Evolutionary conservation across 768 basidiomycete genomes (phyloP).

Genomic region (Gloeopeniophorella convolvens): DNA sequence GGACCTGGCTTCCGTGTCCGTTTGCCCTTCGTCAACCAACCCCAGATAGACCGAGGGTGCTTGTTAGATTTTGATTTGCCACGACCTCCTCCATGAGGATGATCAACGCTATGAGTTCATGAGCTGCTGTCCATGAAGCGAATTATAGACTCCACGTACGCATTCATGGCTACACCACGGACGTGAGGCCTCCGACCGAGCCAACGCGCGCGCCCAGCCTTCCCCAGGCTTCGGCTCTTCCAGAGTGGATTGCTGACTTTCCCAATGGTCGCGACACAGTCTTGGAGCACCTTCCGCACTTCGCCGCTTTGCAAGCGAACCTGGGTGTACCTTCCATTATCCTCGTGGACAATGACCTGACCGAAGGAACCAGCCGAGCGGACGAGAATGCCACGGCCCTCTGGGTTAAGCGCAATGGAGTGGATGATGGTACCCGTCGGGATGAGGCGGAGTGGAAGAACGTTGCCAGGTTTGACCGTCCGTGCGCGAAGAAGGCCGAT

Average conservation of each 20-base stretch:
- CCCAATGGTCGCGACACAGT: slow-evolving; percentile 85
- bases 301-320: slow-evolving; percentile 90
- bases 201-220: slow-evolving; percentile 88
- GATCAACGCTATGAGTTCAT: slow-evolving; percentile 55
- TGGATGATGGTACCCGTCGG: slow-evolving; percentile 91
- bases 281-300: slow-evolving; percentile 74
- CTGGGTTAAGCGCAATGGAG: slow-evolving; percentile 68
- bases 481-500: slow-evolving; percentile 77
- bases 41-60: slow-evolving; percentile 87
- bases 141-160: slow-evolving; percentile 40
- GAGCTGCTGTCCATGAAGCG: slow-evolving; percentile 1
- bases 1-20: slow-evolving; percentile 90
- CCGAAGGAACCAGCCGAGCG: slow-evolving; percentile 87
- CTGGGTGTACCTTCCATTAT: slow-evolving; percentile 63
- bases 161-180: slow-evolving; percentile 96
- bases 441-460: slow-evolving; percentile 84
- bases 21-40: slow-evolving; percentile 88
- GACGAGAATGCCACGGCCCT: slow-evolving; percentile 75
- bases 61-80: slow-evolving; percentile 97
- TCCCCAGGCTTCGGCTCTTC: slow-evolving; percentile 79
- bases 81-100: slow-evolving; percentile 96
- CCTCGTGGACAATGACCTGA: slow-evolving; percentile 74
- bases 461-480: slow-evolving; percentile 87
- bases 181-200: slow-evolving; percentile 79
- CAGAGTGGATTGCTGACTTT: slow-evolving; percentile 87